Conservation (phyloP, 176 grass and related monocot genomes). For the Chloris gayana region DNA sequence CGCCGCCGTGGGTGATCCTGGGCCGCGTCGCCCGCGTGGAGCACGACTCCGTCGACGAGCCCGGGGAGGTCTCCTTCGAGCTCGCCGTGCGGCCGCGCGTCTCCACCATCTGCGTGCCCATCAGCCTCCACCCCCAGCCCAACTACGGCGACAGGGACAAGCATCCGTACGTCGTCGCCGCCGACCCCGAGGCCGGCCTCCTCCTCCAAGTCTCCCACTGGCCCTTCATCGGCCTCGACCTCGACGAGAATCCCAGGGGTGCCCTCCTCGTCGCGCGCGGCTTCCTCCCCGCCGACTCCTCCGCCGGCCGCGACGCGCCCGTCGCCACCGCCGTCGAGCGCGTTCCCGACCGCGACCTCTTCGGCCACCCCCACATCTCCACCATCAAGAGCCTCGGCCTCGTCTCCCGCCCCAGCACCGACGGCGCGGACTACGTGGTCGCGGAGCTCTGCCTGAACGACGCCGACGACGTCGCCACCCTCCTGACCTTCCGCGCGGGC, state of each 20-base stretch:
- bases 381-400: background rate
- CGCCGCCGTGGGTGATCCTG: background rate
- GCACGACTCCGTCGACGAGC: constrained; percentile 12
- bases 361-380: background rate
- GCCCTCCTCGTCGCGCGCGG: constrained; percentile 12
- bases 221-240: constrained; percentile 26
- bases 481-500: constrained; percentile 9
- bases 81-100: constrained; percentile 15
- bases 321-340: background rate
- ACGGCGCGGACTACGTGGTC: background rate
- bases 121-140: constrained; percentile 28
- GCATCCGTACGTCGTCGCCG: constrained; percentile 23
- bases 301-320: background rate
- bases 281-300: background rate
- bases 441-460: background rate
- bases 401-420: background rate
- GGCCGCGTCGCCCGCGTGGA: constrained; percentile 23
- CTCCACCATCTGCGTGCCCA: constrained; percentile 2
- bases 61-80: background rate
- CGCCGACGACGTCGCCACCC: background rate
- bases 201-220: constrained; percentile 1
- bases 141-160: background rate
- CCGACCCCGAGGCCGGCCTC: background rate
- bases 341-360: background rate
- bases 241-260: background rate